These are phyloP conservation scores for Colletotrichum sublineola DNA, from an alignment of 2,329 filamentous ascomycete species.

Conservation along the genomic window DNA sequence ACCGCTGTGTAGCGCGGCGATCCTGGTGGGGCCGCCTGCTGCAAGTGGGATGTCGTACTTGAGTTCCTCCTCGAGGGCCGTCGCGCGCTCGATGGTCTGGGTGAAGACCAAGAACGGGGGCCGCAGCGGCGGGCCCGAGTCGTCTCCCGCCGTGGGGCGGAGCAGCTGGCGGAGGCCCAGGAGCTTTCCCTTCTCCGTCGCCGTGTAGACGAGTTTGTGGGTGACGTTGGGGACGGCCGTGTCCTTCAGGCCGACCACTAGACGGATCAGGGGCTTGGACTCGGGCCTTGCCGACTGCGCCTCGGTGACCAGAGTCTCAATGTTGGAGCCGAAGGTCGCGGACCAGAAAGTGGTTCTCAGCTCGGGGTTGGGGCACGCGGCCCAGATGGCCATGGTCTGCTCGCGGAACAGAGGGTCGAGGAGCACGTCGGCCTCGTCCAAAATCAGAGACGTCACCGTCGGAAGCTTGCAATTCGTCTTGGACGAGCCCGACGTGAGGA, in stretches of 20 bases:
- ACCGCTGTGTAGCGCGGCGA: conserved; percentile 91
- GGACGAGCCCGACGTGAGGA: conserved; percentile 60
- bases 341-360: conserved; percentile 90
- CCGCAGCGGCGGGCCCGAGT: conserved; percentile 73
- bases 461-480: conserved; percentile 67
- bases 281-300: conserved; percentile 68
- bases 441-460: conserved; percentile 78
- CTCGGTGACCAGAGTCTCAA: conserved; percentile 82
- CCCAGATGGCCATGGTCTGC: conserved; percentile 89
- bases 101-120: conserved; percentile 97
- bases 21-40: conserved; percentile 85
- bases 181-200: conserved; percentile 93
- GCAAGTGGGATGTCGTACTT: conserved; percentile 93
- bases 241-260: conserved; percentile 97
- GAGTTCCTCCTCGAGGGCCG: conserved; percentile 88
- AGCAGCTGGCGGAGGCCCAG: conserved; percentile 91
- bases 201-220: conserved; percentile 91
- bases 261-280: conserved; percentile 73
- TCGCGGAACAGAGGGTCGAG: conserved; percentile 91
- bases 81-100: conserved; percentile 92
- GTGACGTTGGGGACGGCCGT: conserved; percentile 92
- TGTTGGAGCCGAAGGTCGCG: conserved; percentile 94
- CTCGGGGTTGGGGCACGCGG: conserved; percentile 77
- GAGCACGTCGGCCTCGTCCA: conserved; percentile 96
- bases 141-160: conserved; percentile 74